Evolutionary conservation across 805 yeast genomes (phyloP).

Genomic region (Metschnikowia matae): DNA sequence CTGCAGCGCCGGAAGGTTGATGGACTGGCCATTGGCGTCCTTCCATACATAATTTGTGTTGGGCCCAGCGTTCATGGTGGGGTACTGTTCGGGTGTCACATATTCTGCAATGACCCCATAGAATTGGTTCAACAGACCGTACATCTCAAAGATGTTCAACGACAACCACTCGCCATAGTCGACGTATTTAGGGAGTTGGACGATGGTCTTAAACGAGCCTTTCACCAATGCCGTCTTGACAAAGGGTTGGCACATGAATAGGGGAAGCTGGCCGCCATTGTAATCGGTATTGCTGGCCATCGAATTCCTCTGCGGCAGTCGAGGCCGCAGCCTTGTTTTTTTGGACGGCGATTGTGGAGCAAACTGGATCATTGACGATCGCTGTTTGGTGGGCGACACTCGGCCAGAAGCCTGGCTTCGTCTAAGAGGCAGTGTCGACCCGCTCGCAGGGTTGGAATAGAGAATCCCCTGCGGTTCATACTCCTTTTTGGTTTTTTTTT

Average conservation of each 20-base stretch:
- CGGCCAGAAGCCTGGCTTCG: constrained; percentile 39
- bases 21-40: constrained; percentile 69
- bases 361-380: constrained; percentile 21
- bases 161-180: constrained; percentile 96
- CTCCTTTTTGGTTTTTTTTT: constrained; percentile 41
- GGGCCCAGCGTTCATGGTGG: constrained; percentile 96
- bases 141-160: constrained; percentile 83
- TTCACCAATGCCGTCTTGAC: constrained; percentile 92
- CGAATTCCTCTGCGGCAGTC: constrained; percentile 17
- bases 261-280: constrained; percentile 37
- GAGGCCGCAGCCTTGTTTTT: constrained; percentile 12
- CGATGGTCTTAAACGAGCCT: constrained; percentile 94
- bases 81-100: constrained; percentile 83
- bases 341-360: constrained; percentile 24
- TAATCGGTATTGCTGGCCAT: constrained; percentile 1
- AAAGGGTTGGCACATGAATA: constrained; percentile 88
- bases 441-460: constrained; percentile 27
- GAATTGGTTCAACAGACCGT: constrained; percentile 79
- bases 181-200: constrained; percentile 90
- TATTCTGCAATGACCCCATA: constrained; percentile 89
- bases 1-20: constrained; percentile 85
- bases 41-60: constrained; percentile 89
- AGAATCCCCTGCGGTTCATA: constrained; percentile 23
- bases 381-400: constrained; percentile 34
- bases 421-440: constrained; percentile 33